Base-by-base conservation (phyloP, 805 yeast genomes). In the Grigorovia transvaalensis region DNA sequence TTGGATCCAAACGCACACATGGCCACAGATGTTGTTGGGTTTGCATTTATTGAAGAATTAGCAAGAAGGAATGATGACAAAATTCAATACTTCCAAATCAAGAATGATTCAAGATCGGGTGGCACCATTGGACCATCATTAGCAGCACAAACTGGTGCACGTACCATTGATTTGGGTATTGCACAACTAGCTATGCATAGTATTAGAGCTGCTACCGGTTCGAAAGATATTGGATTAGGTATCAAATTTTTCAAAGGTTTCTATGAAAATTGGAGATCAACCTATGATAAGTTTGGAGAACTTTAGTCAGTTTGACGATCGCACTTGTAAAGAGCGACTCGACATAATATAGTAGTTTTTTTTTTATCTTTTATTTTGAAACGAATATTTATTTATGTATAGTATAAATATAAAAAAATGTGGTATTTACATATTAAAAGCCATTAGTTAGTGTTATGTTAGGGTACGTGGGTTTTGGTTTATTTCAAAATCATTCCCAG, bases 151-250 rank as follows among this genome's bases (percentile, higher is more conserved):
- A 81, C 87, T 1, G 88, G 88, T 51, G 85, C 86, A 3, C 74
- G 87, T 61, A 84, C 91, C 45, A 78, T 85, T 51, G 96, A 87
- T 60, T 67, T 86, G 53, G 96, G 96, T 51, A 83, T 87, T 58
- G 81, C 95, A 2, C 95, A 87, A 69, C 73, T 85, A 59, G 78
- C 91, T 2, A 87, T 87, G 96, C 96, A 87, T 69, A 82, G 88
- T 44, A 84, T 87, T 58, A 77, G 95, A 60, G 95, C 93, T 29
- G 77, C 89, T 13, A 76, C 83, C 33, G 95, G 96, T 44, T 75
- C 86, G 19, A 77, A 81, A 63, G 96, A 88, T 63, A 76, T 85
- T 53, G 88, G 87, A 47, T 72, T 85, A 50, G 95, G 85, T 45
- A 76, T 80, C 49, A 79, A 82, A 63, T 84, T 82, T 68, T 86